Evolutionary conservation across 805 yeast genomes (phyloP), one percentile per base, ranked within the genome.

Genomic region (Kuraishia borneana): DNA sequence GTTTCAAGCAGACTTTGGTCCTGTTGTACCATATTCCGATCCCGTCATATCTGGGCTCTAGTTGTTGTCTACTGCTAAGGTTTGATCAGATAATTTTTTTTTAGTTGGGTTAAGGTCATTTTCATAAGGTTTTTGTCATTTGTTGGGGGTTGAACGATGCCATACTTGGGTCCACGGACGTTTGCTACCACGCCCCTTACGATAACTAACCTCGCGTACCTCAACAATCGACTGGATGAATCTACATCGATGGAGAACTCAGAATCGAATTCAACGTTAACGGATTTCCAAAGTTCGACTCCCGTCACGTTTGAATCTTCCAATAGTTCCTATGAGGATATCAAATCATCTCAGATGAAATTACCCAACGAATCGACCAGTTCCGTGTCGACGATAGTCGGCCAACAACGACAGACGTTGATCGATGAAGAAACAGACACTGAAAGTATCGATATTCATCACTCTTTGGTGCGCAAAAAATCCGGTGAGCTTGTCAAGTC

Each of bases 401-500:
- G 10, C 27, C 20, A 21, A 27, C 30, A 16, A 27, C 19, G 13
- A 28, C 12, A 21, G 12, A 25, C 21, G 7, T 20, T 17, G 20
- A 28, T 21, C 22, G 21, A 30, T 12, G 21, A 22, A 27, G 13
- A 18, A 31, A 9, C 26, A 30, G 26, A 29, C 21, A 27, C 26
- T 18, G 28, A 37, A 33, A 25, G 10, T 8, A 10, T 30, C 13
- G 23, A 34, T 21, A 13, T 6, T 6, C 17, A 27, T 28, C 30
- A 31, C 34, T 26, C 32, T 20, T 5, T 70, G 17, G 60, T 69
- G 10, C 58, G 75, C 18, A 71, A 71, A 44, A 72, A 72, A 43
- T 62, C 71, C 2, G 78, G 76, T 12, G 73, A 69, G 42, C 47
- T 69, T 19, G 49, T 72, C 19, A 63, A 63, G 42, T 61, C 68